phyloP scores from a whole-genome alignment of 371 early-diverging fungal genomes.

The Mortierella sp. region DNA sequence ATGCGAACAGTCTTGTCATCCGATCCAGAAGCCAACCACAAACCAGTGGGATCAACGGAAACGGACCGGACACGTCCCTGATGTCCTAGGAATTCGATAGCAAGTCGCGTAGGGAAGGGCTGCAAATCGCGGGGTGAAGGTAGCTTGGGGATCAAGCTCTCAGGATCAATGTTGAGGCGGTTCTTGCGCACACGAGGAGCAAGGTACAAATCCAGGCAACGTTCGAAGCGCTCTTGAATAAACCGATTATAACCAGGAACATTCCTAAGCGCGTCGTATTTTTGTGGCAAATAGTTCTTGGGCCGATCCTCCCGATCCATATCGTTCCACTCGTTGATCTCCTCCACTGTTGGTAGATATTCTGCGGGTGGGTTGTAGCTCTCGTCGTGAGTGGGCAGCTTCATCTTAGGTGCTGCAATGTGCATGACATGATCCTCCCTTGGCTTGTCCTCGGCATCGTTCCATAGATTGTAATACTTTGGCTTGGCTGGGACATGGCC shows the following conservation, averaged over 20 bases:
- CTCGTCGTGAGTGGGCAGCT: conserved; percentile 90
- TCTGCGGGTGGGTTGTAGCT: conserved; percentile 99
- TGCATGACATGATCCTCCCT: conserved; percentile 79
- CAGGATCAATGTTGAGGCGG: conserved; percentile 89
- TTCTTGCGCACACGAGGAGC: conserved; percentile 93
- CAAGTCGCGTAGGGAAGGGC: conserved; percentile 90
- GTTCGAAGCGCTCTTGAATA: conserved; percentile 93
- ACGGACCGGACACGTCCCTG: conserved; percentile 81
- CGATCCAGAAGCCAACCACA: conserved; percentile 88
- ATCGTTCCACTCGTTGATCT: conserved; percentile 80
- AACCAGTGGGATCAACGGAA: conserved; percentile 91
- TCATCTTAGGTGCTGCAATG: conserved; percentile 92
- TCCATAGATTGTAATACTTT: conserved; percentile 90
- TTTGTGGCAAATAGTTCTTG: conserved; percentile 86
- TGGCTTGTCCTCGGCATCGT: conserved; percentile 65
- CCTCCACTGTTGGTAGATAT: conserved; percentile 87
- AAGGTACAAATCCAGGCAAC: conserved; percentile 96
- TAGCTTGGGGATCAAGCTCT: conserved; percentile 93
- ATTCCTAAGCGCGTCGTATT: conserved; percentile 80
- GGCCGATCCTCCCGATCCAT: conserved; percentile 84
- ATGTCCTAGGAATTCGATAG: conserved; percentile 87
- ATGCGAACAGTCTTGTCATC: conserved; percentile 89
- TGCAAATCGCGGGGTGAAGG: conserved; percentile 95
- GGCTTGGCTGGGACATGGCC: conserved; percentile 70
- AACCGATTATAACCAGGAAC: conserved; percentile 90